Conservation (phyloP, 441 rosid species). For the Euphorbia schlechtendalii region DNA sequence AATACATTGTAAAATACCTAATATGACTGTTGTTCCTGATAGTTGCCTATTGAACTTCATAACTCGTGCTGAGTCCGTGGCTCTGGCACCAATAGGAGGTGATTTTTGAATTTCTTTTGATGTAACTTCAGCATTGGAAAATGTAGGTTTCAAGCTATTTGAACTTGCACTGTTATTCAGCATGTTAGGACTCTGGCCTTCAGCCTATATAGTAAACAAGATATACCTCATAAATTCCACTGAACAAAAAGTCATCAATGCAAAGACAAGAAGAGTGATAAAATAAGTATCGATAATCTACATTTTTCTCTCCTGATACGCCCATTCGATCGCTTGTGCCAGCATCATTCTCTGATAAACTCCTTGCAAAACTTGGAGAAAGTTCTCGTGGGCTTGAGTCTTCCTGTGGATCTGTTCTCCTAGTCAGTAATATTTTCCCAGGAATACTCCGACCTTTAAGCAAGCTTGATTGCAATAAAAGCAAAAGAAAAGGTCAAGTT, state of each 20-base stretch:
- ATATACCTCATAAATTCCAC: conserved; percentile 8
- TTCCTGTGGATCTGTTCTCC: conserved; percentile 61
- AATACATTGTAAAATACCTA: conserved; percentile 38
- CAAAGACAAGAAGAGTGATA: background rate
- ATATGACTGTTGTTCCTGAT: conserved; percentile 58
- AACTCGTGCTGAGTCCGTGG: conserved; percentile 84
- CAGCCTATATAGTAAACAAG: conserved; percentile 40
- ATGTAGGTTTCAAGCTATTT: conserved; percentile 43
- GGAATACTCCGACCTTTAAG: conserved; percentile 93
- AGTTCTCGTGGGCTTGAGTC: conserved; percentile 36
- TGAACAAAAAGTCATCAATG: conserved; percentile 1
- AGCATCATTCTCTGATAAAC: conserved; percentile 67
- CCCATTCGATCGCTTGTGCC: conserved; percentile 53
- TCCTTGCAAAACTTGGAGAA: conserved; percentile 62
- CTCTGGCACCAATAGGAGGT: conserved; percentile 63
- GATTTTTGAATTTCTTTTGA: conserved; percentile 50
- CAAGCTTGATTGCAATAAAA: conserved; percentile 35
- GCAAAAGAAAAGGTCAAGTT: conserved; percentile 3
- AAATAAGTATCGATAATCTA: conserved; percentile 4
- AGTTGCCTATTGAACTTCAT: conserved; percentile 77
- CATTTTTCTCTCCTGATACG: conserved; percentile 46
- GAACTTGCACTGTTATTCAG: conserved; percentile 31
- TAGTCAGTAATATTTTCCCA: conserved; percentile 73
- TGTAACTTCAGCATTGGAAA: conserved; percentile 38
- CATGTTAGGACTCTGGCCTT: conserved; percentile 34